Percentiles rank a stretch among this genome's conserved stretches.
These are phyloP conservation scores for Mytilinidion resinicola DNA, from an alignment of 495 filamentous ascomycete species.

Conservation along the genomic window DNA sequence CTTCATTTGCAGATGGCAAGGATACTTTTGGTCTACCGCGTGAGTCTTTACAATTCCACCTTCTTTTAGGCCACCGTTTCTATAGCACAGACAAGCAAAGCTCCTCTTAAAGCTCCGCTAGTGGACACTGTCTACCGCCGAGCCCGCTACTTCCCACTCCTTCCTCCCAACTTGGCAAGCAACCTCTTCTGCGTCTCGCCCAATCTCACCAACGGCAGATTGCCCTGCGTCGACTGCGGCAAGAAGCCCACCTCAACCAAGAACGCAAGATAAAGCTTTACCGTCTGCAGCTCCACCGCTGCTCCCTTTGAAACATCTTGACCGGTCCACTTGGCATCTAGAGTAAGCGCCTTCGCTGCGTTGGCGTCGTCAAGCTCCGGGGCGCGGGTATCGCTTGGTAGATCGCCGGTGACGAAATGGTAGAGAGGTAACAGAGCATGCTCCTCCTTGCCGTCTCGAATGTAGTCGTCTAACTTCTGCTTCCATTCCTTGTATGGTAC, in stretches of 20 bases:
- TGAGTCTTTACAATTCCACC: too few relatives aligned
- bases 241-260: slow-evolving; percentile 68
- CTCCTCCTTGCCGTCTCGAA: slow-evolving; percentile 45
- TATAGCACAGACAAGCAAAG: too few relatives aligned
- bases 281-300: slow-evolving; percentile 4
- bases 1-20: too few relatives aligned
- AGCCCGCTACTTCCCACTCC: too few relatives aligned
- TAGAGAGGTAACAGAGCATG: slow-evolving; percentile 69
- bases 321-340: slow-evolving; percentile 57
- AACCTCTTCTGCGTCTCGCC: too few relatives aligned
- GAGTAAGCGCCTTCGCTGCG: slow-evolving; percentile 54
- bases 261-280: slow-evolving; percentile 59
- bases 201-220: too few relatives aligned
- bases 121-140: too few relatives aligned
- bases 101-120: too few relatives aligned
- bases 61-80: too few relatives aligned
- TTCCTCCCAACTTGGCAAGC: too few relatives aligned
- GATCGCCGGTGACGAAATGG: slow-evolving; percentile 74
- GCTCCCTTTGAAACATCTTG: slow-evolving; percentile 40
- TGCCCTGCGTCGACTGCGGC: slow-evolving; percentile 37
- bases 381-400: slow-evolving; percentile 70
- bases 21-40: too few relatives aligned
- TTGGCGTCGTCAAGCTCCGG: slow-evolving; percentile 77
- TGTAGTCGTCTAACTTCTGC: slow-evolving; percentile 35
- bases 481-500: slow-evolving; percentile 53